Base-by-base conservation (phyloP, 2,329 filamentous ascomycete species). In the Kalmusia sp. region DNA sequence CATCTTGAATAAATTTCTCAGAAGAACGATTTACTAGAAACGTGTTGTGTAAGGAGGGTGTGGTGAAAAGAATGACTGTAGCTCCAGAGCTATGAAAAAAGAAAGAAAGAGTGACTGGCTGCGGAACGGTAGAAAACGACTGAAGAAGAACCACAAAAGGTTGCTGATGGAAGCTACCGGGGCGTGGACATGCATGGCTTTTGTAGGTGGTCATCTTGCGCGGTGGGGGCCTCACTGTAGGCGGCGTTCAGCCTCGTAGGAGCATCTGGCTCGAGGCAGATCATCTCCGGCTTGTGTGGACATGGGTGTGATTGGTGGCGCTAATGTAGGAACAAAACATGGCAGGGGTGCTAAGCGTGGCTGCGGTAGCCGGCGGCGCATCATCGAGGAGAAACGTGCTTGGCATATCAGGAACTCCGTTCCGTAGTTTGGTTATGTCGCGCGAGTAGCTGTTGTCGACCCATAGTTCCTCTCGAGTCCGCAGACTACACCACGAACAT, bases 171-270 rank as follows among this genome's bases (percentile, higher is more conserved):
- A 22, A 46, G 14, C 4, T 14, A 46, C 12, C 43, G 28, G 31
- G 44, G 44, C n/a, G 39, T 30, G 31, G 22, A 30, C 22, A 15
- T 15, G 22, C 33, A n/a, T 37, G 33, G 44, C 44, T 47, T 47
- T 35, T 47, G 33, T 47, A 47, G 12, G 22, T 11, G 5, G 19
- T n/a, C 15, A 8, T 37, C 22, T 28, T 19, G 22, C 8, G 8
- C 12, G 33, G 15, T 25, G 41, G 44, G n/a, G 31, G 31, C 43
- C 25, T 46, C 30, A 5, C 31, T 11, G 44, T n/a, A 19, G 33
- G 33, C 33, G 44, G 44, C 44, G 22, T 47, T 47, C 33, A 37
- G 44, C 44, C 44, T 47, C 24, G 44, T 37, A 27, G 44, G 22
- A 47, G 31, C 33, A 37, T 28, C 21, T 21, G 33, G n/a, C 21